phyloP scores from a whole-genome alignment of 768 basidiomycete species.

The Grammothele lineata region DNA sequence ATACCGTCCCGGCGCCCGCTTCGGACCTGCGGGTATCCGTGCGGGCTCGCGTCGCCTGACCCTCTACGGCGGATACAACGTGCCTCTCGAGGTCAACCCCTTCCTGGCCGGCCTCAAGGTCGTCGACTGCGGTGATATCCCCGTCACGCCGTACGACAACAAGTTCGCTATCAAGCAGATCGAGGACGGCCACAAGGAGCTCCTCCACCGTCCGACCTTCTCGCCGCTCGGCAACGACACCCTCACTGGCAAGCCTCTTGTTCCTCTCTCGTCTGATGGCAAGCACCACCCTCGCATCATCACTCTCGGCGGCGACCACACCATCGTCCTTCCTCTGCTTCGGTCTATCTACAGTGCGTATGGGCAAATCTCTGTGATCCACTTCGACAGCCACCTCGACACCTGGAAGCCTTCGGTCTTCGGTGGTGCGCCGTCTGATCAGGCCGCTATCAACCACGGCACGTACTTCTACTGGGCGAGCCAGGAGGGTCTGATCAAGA shows the following conservation, averaged over 20 bases:
- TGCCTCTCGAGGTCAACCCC: slow-evolving; percentile 69
- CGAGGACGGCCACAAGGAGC: slow-evolving; percentile 63
- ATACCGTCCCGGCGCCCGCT: slow-evolving; percentile 80
- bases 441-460: slow-evolving; percentile 80
- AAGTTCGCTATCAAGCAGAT: slow-evolving; percentile 70
- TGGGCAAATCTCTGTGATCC: slow-evolving; percentile 77
- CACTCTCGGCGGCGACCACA: slow-evolving; percentile 87
- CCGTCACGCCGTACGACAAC: slow-evolving; percentile 77
- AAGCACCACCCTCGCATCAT: slow-evolving; percentile 75
- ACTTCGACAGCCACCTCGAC: slow-evolving; percentile 84
- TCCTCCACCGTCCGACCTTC: slow-evolving; percentile 60
- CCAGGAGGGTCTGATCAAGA: slow-evolving; percentile 74
- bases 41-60: slow-evolving; percentile 73
- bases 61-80: slow-evolving; percentile 75
- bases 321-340: slow-evolving; percentile 64
- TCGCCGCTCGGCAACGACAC: slow-evolving; percentile 62
- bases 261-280: slow-evolving; percentile 63
- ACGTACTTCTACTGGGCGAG: slow-evolving; percentile 91
- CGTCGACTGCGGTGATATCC: slow-evolving; percentile 78
- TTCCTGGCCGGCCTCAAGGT: slow-evolving; percentile 63
- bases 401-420: slow-evolving; percentile 77
- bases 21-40: slow-evolving; percentile 82
- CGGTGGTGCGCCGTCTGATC: slow-evolving; percentile 66
- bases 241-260: slow-evolving; percentile 50
- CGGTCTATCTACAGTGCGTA: slow-evolving; percentile 75